Evolutionary conservation across 2,329 filamentous ascomycete genomes (phyloP).

Genomic region (Paecilomyces dactylethromorphus): DNA sequence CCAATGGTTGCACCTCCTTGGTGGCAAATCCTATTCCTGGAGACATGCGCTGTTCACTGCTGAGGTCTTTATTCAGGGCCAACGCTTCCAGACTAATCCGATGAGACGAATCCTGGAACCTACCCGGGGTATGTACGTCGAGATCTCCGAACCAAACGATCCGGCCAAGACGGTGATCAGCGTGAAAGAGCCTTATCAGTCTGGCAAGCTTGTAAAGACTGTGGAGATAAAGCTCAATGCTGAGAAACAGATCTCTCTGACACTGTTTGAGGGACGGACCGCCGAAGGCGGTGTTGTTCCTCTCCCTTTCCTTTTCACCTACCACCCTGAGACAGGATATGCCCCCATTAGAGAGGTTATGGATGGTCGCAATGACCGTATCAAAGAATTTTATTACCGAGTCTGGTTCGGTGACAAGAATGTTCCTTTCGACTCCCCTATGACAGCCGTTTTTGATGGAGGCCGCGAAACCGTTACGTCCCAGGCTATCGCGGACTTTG

Average conservation of each 20-base stretch:
- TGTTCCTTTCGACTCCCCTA: slow-evolving; percentile 74
- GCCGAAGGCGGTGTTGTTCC: slow-evolving; percentile 76
- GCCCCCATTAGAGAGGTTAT: slow-evolving; percentile 97
- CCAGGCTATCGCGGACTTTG: slow-evolving; percentile 94
- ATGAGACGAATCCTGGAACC: slow-evolving; percentile 88
- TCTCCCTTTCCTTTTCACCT: slow-evolving; percentile 80
- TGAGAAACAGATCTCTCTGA: slow-evolving; percentile 75
- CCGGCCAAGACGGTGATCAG: slow-evolving; percentile 76
- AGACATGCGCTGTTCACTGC: slow-evolving; percentile 89
- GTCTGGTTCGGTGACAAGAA: slow-evolving; percentile 91
- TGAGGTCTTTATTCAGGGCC: slow-evolving; percentile 88
- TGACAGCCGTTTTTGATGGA: slow-evolving; percentile 84
- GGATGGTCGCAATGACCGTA: slow-evolving; percentile 90
- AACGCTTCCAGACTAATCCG: slow-evolving; percentile 96
- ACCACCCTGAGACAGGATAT: slow-evolving; percentile 91
- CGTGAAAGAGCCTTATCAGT: slow-evolving; percentile 79
- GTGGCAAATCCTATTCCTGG: slow-evolving; percentile 83
- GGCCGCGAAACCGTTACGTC: slow-evolving; percentile 80
- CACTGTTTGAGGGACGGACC: slow-evolving; percentile 88
- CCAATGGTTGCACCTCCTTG: slow-evolving; percentile 81
- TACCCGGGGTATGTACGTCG: slow-evolving; percentile 77
- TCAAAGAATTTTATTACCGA: slow-evolving; percentile 99
- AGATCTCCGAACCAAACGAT: slow-evolving; percentile 76
- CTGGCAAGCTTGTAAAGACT: slow-evolving; percentile 80
- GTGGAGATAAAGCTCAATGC: slow-evolving; percentile 73